Evolutionary conservation across 192 early-diverging fungal species (phyloP), one percentile per base, ranked within the genome.

Genomic region (Backusella tarrabulga): DNA sequence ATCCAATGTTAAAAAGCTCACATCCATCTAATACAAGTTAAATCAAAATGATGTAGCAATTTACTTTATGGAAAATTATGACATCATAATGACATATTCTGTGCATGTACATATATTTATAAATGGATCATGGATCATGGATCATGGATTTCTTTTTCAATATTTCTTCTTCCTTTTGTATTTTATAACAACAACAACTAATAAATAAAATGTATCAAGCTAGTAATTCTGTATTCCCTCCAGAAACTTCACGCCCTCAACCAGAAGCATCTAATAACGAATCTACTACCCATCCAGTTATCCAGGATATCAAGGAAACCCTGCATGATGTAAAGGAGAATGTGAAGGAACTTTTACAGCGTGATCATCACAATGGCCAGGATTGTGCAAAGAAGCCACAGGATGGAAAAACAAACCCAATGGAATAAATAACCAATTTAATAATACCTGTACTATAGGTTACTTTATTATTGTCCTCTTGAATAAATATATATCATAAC

Each of bases 371-470:
- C 7, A 42, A 75, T 46, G 74, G 74, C 2, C 9, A 46, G 6
- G 63, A 66, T 7, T 67, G 35, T 26, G 74, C 14, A 32, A 75
- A 75, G 17, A 23, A 35, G 9, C 74, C 74, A 19, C 74, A 75
- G 42, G 74, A 75, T 34, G 74, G 74, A 34, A 75, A 75, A 21
- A 75, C 74, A 15, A 75, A 75, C 19, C 74, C 74, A 34, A 67
- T 75, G 60, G 74, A 75, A 67, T 75, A 68, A 46, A 26, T 17
- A 44, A 17, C 15, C 4, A 44, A 32, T 32, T 32, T 32, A 32
- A 32, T 32, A 32, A 17, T 44, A 44, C 15, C 46, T 50, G 4
- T 44, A 17, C 17, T 50, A 19, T n/a, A 40, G 3, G 1, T 32
- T 40, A 40, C 0, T 40, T 50, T 17, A 50, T 6, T 50, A 50